phyloP scores from a whole-genome alignment of 2,329 filamentous ascomycete genomes.

The Verticillium dahliae region DNA sequence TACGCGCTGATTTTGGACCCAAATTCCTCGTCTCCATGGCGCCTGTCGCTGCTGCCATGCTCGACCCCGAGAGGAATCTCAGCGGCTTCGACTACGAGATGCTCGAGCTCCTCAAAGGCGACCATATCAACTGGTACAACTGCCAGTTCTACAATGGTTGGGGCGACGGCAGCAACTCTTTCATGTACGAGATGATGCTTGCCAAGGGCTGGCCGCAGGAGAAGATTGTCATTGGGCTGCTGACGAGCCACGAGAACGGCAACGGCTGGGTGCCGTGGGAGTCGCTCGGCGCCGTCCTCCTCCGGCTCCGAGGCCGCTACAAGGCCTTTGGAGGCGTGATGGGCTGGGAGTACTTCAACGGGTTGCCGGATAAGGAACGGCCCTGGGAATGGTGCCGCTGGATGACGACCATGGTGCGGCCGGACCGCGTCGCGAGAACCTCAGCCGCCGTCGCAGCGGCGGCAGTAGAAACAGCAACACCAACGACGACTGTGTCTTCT shows the following conservation, averaged over 20 bases:
- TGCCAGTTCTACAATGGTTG: constrained; percentile 91
- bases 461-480: not conserved
- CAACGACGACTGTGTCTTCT: not conserved
- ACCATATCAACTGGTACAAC: constrained; percentile 78
- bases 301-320: constrained; percentile 40
- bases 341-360: constrained; percentile 95
- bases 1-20: constrained; percentile 62
- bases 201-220: constrained; percentile 63
- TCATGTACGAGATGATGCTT: constrained; percentile 44
- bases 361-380: constrained; percentile 55
- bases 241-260: constrained; percentile 74
- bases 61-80: constrained; percentile 51
- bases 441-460: not conserved
- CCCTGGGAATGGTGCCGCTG: constrained; percentile 75
- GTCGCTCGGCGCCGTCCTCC: constrained; percentile 36
- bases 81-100: constrained; percentile 77
- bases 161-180: constrained; percentile 48
- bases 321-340: constrained; percentile 78
- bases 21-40: constrained; percentile 74
- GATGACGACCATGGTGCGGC: constrained; percentile 46
- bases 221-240: constrained; percentile 72
- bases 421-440: constrained; percentile 7
- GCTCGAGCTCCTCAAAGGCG: constrained; percentile 61
- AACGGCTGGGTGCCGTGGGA: constrained; percentile 41
- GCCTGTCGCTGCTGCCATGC: constrained; percentile 69